Evolutionary conservation across 1,284 basidiomycete species (phyloP).

Genomic region (Hemileia vastatrix): DNA sequence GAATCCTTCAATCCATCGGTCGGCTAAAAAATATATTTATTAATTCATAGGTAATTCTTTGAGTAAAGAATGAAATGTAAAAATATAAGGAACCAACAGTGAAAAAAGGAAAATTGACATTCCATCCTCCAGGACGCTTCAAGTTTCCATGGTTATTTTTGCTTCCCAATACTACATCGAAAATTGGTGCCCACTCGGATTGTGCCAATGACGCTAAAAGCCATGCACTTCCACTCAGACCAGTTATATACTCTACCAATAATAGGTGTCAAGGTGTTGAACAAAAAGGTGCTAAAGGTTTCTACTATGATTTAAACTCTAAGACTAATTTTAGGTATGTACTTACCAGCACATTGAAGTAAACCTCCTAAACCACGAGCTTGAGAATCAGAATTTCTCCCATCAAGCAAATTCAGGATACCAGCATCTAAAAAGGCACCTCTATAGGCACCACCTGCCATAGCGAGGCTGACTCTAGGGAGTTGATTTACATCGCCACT

Average conservation of each 20-base stretch:
- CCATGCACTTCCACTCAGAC: constrained; percentile 20
- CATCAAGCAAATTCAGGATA: constrained; percentile 17
- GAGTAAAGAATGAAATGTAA: too few species aligned
- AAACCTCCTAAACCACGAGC: constrained; percentile 1
- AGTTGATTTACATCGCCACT: not conserved
- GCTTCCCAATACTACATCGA: constrained; percentile 10
- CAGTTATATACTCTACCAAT: constrained; percentile 21
- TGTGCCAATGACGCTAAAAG: constrained; percentile 14
- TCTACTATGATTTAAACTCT: not conserved
- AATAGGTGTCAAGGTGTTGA: too few species aligned
- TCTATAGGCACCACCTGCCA: constrained; percentile 19
- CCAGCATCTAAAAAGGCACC: too few species aligned
- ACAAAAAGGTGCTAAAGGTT: constrained; percentile 12
- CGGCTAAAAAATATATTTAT: too few species aligned
- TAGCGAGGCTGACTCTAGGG: constrained; percentile 11
- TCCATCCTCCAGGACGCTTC: too few species aligned
- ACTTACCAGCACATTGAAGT: not conserved
- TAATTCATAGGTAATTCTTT: too few species aligned
- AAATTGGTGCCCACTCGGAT: constrained; percentile 17
- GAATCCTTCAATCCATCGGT: too few species aligned
- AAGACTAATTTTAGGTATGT: not conserved
- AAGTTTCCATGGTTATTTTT: too few species aligned
- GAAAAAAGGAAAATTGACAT: too few species aligned
- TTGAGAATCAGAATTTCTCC: constrained; percentile 7
- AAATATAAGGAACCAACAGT: too few species aligned